Percentiles rank a stretch among this genome's conserved stretches.
These are phyloP conservation scores for Syzygium syzygioides DNA, from an alignment of 441 rosid species.

Conservation along the genomic window DNA sequence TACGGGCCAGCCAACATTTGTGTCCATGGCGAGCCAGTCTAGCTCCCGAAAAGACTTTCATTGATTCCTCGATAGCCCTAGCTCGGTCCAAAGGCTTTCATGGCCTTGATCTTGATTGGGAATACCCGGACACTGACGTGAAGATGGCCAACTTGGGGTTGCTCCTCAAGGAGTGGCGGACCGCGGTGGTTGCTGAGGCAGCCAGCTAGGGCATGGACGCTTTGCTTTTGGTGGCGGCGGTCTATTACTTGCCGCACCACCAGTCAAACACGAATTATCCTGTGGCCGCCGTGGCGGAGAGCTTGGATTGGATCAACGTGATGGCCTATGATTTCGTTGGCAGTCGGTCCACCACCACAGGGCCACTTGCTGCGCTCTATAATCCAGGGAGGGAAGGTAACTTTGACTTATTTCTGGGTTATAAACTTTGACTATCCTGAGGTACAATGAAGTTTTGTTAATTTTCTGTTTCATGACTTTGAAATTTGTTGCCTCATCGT, in stretches of 20 bases:
- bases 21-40: conserved; percentile 9
- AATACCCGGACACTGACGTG: too few relatives aligned
- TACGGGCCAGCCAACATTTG: too few relatives aligned
- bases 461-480: neutral
- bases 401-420: neutral
- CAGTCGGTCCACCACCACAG: conserved; percentile 34
- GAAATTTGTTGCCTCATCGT: neutral
- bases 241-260: conserved; percentile 22
- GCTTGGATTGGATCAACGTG: conserved; percentile 60
- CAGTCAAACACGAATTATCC: conserved; percentile 26
- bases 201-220: neutral
- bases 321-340: conserved; percentile 61
- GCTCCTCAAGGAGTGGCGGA: conserved; percentile 26
- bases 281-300: conserved; percentile 22
- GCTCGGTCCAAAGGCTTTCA: conserved; percentile 28
- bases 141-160: conserved; percentile 8
- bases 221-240: conserved; percentile 33
- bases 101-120: conserved; percentile 32
- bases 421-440: neutral
- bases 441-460: neutral
- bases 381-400: conserved; percentile 24
- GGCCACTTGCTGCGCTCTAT: conserved; percentile 54
- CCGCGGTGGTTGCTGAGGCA: conserved; percentile 18
- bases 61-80: conserved; percentile 26
- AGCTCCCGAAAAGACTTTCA: conserved; percentile 21